These are phyloP conservation scores for Phytophthora citricola DNA, from an alignment of 352 stramenopile species.

Conservation along the genomic window DNA sequence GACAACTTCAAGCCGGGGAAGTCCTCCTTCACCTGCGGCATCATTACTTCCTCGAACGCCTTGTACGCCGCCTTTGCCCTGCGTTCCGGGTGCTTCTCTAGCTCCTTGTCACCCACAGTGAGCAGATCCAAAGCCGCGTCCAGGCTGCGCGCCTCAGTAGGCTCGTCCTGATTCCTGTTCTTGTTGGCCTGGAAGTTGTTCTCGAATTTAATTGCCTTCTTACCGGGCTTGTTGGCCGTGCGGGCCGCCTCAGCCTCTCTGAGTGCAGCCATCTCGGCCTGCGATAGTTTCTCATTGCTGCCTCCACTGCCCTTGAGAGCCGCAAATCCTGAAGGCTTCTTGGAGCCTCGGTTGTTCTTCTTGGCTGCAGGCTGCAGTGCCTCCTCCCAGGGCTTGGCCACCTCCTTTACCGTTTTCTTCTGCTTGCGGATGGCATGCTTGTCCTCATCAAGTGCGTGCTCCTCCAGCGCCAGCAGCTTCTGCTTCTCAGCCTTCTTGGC, in stretches of 20 bases:
- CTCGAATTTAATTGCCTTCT: constrained; percentile 75
- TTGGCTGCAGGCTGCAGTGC: constrained; percentile 65
- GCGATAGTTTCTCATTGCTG: constrained; percentile 57
- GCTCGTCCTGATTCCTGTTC: constrained; percentile 53
- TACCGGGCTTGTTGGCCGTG: constrained; percentile 45
- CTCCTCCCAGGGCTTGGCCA: constrained; percentile 73
- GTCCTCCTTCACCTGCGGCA: constrained; percentile 74
- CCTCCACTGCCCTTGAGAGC: constrained; percentile 24
- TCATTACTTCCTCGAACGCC: constrained; percentile 77
- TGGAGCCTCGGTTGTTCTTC: constrained; percentile 72
- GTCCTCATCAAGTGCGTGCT: constrained; percentile 65
- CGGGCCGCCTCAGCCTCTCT: constrained; percentile 53
- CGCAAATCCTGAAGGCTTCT: constrained; percentile 37
- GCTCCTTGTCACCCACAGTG: constrained; percentile 52
- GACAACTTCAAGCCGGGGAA: constrained; percentile 81
- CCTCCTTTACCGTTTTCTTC: constrained; percentile 72
- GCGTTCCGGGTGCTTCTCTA: constrained; percentile 71
- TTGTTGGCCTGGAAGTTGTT: constrained; percentile 60
- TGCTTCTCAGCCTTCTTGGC: constrained; percentile 80
- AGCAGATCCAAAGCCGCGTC: constrained; percentile 73
- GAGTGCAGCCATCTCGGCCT: constrained; percentile 54
- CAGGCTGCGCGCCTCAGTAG: constrained; percentile 64
- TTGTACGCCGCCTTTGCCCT: constrained; percentile 83
- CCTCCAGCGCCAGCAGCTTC: constrained; percentile 71
- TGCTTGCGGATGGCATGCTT: constrained; percentile 72